Evolutionary conservation across 352 stramenopile species (phyloP).

Genomic region (Pythium oligandrum): DNA sequence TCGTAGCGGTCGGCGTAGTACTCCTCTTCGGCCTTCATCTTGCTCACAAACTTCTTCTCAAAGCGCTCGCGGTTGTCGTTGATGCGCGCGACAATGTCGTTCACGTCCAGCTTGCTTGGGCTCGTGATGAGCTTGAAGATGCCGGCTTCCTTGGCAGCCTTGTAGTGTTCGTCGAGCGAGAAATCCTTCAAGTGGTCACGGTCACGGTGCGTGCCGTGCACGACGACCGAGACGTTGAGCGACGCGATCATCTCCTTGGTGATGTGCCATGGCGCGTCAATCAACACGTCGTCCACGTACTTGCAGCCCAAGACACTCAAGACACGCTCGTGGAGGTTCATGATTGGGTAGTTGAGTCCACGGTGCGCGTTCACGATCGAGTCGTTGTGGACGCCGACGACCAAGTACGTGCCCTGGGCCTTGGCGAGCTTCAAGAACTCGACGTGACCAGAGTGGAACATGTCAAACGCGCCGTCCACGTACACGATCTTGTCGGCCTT

Average conservation of each 20-base stretch:
- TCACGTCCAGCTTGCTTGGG: slow-evolving; percentile 71
- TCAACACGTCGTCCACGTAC: slow-evolving; percentile 97
- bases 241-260: slow-evolving; percentile 96
- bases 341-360: slow-evolving; percentile 94
- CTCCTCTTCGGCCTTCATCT: slow-evolving; percentile 91
- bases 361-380: slow-evolving; percentile 85
- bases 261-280: slow-evolving; percentile 95
- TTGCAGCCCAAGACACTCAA: slow-evolving; percentile 95
- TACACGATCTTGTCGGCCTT: slow-evolving; percentile 94
- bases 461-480: slow-evolving; percentile 97
- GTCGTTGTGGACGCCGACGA: slow-evolving; percentile 97
- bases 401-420: slow-evolving; percentile 92
- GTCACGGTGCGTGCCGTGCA: slow-evolving; percentile 86
- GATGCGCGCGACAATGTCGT: slow-evolving; percentile 87
- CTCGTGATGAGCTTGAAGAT: slow-evolving; percentile 83
- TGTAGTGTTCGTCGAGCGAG: slow-evolving; percentile 79
- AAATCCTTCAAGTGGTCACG: slow-evolving; percentile 49
- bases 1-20: slow-evolving; percentile 90
- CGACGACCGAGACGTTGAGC: slow-evolving; percentile 78
- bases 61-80: slow-evolving; percentile 88
- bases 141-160: slow-evolving; percentile 63
- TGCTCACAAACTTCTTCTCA: slow-evolving; percentile 91
- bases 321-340: slow-evolving; percentile 98
- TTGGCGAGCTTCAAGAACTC: slow-evolving; percentile 93
- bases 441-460: slow-evolving; percentile 98